These are phyloP conservation scores for Punctularia strigosozonata DNA, from an alignment of 768 basidiomycete species.

Conservation along the genomic window DNA sequence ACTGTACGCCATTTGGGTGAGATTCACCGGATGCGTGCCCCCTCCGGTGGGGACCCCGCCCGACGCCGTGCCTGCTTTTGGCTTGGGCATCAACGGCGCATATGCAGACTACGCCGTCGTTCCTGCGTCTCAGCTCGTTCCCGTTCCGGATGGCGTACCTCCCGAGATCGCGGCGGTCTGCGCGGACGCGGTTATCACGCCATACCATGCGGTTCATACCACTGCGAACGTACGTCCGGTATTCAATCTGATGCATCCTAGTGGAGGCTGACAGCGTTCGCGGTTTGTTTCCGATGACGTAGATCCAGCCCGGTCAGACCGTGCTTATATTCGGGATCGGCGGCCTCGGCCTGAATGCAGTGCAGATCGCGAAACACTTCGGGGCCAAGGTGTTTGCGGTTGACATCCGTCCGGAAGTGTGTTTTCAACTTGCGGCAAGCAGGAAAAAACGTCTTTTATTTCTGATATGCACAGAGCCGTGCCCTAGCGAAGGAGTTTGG, in stretches of 20 bases:
- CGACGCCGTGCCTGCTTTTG: neutral
- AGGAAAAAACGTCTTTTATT: no score
- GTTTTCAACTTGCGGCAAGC: no score
- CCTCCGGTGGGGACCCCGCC: neutral
- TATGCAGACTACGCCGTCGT: neutral
- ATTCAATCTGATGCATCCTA: no score
- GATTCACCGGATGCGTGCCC: neutral
- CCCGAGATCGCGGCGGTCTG: neutral
- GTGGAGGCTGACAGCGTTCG: no score
- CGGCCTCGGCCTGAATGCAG: neutral
- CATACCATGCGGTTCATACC: neutral
- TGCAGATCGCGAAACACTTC: slow-evolving; percentile 13
- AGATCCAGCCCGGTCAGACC: slow-evolving; percentile 7
- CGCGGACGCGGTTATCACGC: neutral
- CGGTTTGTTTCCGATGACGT: no score
- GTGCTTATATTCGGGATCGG: neutral
- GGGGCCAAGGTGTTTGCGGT: slow-evolving; percentile 15
- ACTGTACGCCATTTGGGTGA: neutral
- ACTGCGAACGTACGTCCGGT: neutral
- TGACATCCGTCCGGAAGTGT: no score
- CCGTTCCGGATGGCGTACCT: neutral
- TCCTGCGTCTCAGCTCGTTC: neutral
- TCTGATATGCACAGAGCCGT: no score
- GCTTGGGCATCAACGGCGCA: neutral
- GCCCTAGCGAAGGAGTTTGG: slow-evolving; percentile 13